phyloP scores from a whole-genome alignment of 257 asterid species.

The Capsicum rhomboideum region DNA sequence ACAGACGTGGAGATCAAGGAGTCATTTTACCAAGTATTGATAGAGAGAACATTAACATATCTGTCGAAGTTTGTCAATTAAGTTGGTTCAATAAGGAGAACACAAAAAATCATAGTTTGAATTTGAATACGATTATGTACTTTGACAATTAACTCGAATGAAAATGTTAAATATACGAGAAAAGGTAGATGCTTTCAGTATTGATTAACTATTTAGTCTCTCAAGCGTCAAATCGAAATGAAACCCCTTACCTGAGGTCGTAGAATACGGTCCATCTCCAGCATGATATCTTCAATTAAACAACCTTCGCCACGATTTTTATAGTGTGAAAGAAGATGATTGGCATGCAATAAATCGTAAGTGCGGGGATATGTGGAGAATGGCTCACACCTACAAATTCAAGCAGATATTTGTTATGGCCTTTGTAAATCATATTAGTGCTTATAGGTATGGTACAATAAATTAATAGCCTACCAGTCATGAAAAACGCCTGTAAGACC shows the following conservation, averaged over 20 bases:
- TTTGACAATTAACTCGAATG: not conserved
- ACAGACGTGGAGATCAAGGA: not conserved
- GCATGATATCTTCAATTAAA: slow-evolving; percentile 71
- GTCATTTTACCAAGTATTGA: not conserved
- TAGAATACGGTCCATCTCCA: slow-evolving; percentile 90
- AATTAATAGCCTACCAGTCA: slow-evolving; percentile 56
- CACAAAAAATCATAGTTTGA: not conserved
- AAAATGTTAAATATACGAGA: not conserved
- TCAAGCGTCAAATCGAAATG: slow-evolving; percentile 28
- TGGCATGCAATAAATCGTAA: slow-evolving; percentile 52
- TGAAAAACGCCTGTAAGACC: slow-evolving; percentile 81
- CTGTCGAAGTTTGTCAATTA: not conserved
- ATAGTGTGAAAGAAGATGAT: slow-evolving; percentile 56
- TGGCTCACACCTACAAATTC: slow-evolving; percentile 68
- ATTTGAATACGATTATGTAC: not conserved
- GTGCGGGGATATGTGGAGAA: slow-evolving; percentile 97
- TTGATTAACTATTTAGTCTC: slow-evolving; percentile 10
- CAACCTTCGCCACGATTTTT: slow-evolving; percentile 59
- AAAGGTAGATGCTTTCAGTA: not conserved
- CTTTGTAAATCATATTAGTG: not conserved
- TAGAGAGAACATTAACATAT: not conserved
- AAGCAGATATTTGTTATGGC: not conserved
- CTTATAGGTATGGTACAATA: not conserved
- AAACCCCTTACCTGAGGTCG: slow-evolving; percentile 62
- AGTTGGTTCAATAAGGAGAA: not conserved